Conservation (phyloP, 2,329 filamentous ascomycete genomes). For the Penicillium sp. region DNA sequence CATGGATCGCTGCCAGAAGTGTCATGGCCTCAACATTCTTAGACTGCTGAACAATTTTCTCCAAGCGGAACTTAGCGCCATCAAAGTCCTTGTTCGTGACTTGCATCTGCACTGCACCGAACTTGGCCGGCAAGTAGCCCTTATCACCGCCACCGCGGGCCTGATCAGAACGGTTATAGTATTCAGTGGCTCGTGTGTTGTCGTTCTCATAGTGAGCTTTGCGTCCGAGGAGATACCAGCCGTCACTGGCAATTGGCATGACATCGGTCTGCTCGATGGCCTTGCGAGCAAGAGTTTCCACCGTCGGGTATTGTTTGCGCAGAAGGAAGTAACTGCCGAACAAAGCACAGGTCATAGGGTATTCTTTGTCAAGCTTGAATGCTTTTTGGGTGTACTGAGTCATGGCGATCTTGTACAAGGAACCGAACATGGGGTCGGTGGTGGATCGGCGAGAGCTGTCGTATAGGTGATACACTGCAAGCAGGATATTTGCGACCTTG, state of each 20-base stretch:
- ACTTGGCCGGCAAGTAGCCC: slow-evolving; percentile 91
- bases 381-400: slow-evolving; percentile 90
- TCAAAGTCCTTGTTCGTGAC: slow-evolving; percentile 81
- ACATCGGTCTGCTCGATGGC: slow-evolving; percentile 96
- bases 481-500: slow-evolving; percentile 84
- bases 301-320: slow-evolving; percentile 75
- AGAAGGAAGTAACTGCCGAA: slow-evolving; percentile 90
- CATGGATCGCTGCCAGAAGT: slow-evolving; percentile 84
- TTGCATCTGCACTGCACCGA: slow-evolving; percentile 86
- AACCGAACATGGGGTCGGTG: slow-evolving; percentile 80
- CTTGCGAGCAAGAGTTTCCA: slow-evolving; percentile 84
- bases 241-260: slow-evolving; percentile 93
- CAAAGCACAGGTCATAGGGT: slow-evolving; percentile 84
- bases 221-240: slow-evolving; percentile 90
- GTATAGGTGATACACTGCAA: slow-evolving; percentile 88
- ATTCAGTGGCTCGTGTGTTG: slow-evolving; percentile 73
- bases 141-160: slow-evolving; percentile 87
- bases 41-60: slow-evolving; percentile 88
- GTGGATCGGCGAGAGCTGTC: slow-evolving; percentile 79
- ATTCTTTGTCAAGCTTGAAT: slow-evolving; percentile 89
- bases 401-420: slow-evolving; percentile 89
- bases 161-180: slow-evolving; percentile 86
- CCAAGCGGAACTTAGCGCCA: slow-evolving; percentile 87
- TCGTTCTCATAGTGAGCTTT: slow-evolving; percentile 87
- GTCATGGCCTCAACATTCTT: slow-evolving; percentile 88